Conservation (phyloP, 2,329 filamentous ascomycete species). For the Magnaporthales sp. region DNA sequence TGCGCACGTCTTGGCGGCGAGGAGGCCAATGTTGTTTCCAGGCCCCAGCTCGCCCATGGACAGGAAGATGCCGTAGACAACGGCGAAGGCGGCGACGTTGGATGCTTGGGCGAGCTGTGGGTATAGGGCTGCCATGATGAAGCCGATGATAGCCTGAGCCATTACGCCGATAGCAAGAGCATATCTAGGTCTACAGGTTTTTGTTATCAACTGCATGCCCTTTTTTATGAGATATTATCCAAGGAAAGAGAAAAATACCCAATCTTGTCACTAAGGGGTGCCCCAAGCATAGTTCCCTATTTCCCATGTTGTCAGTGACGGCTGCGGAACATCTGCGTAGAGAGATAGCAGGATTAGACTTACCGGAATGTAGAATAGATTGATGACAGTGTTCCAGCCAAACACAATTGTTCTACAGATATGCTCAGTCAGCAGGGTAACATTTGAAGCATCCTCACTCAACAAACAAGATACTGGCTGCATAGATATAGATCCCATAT, state of each 20-base stretch:
- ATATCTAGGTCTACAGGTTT: constrained; percentile 45
- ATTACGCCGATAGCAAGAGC: constrained; percentile 64
- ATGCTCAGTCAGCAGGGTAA: neutral
- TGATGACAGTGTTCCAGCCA: constrained; percentile 84
- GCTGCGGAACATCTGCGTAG: neutral
- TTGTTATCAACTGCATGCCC: neutral
- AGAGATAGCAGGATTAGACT: neutral
- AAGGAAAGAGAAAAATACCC: constrained; percentile 30
- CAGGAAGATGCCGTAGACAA: constrained; percentile 73
- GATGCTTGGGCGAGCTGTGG: constrained; percentile 53
- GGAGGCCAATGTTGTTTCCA: constrained; percentile 82
- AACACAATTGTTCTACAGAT: constrained; percentile 56
- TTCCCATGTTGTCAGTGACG: neutral
- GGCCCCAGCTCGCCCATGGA: constrained; percentile 74
- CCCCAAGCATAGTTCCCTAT: constrained; percentile 63
- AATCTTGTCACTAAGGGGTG: constrained; percentile 67
- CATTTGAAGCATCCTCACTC: neutral
- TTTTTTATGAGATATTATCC: neutral
- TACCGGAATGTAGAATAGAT: constrained; percentile 73
- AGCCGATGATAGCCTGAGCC: constrained; percentile 70
- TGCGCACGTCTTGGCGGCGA: constrained; percentile 80
- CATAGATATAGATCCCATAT: too few relatives aligned
- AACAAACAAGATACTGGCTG: neutral
- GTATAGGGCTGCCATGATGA: constrained; percentile 82
- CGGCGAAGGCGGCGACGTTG: constrained; percentile 67